Conservation (phyloP, 768 basidiomycete species). For the Boletus reticuloceps region DNA sequence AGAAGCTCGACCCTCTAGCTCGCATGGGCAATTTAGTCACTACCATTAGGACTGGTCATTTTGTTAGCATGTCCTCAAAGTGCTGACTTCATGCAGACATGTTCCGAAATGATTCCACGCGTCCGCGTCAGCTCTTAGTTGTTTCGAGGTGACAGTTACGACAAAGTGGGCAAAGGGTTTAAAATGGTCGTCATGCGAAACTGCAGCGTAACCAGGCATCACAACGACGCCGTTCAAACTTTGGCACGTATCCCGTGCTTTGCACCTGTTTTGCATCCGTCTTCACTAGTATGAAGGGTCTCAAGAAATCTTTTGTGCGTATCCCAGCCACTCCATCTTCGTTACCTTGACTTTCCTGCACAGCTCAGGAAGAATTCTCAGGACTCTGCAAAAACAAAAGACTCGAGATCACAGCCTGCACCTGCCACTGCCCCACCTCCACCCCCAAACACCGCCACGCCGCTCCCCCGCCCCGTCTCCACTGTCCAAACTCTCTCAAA, state of each 20-base stretch:
- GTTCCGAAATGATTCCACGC: no score
- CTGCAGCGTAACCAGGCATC: no score
- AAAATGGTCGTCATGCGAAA: no score
- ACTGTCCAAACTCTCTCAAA: conserved; percentile 36
- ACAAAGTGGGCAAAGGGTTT: no score
- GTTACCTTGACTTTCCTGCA: conserved; percentile 21
- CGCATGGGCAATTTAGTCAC: no score
- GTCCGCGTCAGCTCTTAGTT: no score
- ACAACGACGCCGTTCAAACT: neutral
- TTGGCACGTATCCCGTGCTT: neutral
- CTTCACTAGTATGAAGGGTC: conserved; percentile 61
- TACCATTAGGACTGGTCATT: no score
- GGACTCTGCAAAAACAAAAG: conserved; percentile 70
- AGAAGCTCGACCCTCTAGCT: no score
- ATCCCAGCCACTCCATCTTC: conserved; percentile 12
- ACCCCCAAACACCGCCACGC: conserved; percentile 63
- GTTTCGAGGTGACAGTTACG: no score
- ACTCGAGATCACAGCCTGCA: conserved; percentile 44
- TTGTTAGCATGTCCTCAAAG: no score
- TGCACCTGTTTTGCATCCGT: conserved; percentile 3
- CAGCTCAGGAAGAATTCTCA: conserved; percentile 71
- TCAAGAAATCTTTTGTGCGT: conserved; percentile 79
- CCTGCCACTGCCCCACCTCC: conserved; percentile 49
- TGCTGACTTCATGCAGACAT: no score
- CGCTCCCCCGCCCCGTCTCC: conserved; percentile 51